Base-by-base conservation (phyloP, 164 flowering plant genomes). In the Vitis riparia region DNA sequence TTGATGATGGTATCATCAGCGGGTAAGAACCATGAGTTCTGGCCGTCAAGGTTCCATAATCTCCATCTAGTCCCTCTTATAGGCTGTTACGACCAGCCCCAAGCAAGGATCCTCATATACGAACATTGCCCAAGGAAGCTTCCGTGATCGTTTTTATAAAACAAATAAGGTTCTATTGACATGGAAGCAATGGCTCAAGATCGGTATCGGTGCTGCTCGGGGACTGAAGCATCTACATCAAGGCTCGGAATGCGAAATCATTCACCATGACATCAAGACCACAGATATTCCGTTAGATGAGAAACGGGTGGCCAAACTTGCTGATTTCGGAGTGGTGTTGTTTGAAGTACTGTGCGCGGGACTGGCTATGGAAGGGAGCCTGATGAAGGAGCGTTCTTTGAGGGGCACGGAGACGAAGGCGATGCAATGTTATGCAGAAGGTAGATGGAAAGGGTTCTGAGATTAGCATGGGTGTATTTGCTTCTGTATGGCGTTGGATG, bases 61-160 rank as follows among this genome's bases (percentile, higher is more conserved):
- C 37, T 11, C 44, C 59, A 72, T 47, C 75, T 72, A 9, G 75
- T 72, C 15, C 59, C 75, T 13, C 66, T 72, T 8, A 66, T 72
- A 13, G 75, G 75, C 1, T 72, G 58, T n/a, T 66, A 66, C 48
- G 16, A 58, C 44, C 66, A 72, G 0, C n/a, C 7, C 17, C 13
- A 37, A 0, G 75, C 66, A 60, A 72, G 59, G 70, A 72, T 72
- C 29, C 61, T 72, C 3, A 69, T 72, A 5, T 66, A 72, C 23
- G 75, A 66, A 50, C 53, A 55, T 72, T 70, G 14, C 30, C 14
- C 17, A 53, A 1, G 75, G 75, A 9, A 72, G 61, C 0, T 55
- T 72, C 14, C 59, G 62, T 10, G 61, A 67, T 8, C 70, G 60
- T 27, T 66, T 72, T 48, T 59, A 72, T 15, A 16, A 7, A 0